Percentiles rank a stretch among this genome's conserved stretches.
Evolutionary conservation across 2,329 filamentous ascomycete genomes (phyloP).

Genomic region (Fusarium napiforme): DNA sequence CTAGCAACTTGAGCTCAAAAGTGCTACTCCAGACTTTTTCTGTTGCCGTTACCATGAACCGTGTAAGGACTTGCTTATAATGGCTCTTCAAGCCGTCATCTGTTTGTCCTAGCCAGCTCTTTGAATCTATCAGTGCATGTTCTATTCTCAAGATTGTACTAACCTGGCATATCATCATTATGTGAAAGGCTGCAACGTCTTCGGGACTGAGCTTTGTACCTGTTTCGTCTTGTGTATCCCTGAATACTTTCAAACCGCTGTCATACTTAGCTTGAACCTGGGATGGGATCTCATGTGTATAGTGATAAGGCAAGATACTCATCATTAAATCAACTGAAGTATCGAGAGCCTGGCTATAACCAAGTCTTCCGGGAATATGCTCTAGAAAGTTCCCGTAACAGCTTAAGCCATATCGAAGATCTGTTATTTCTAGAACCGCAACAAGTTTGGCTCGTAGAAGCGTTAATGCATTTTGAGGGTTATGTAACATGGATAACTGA

Average conservation of each 20-base stretch:
- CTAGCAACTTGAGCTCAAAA: too few relatives aligned
- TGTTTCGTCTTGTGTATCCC: slow-evolving; percentile 33
- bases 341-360: slow-evolving; percentile 56
- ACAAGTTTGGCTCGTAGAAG: slow-evolving; percentile 37
- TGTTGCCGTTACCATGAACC: too few relatives aligned
- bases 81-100: slow-evolving; percentile 6
- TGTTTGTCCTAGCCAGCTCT: slow-evolving; percentile 45
- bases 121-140: neutral
- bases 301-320: slow-evolving; percentile 35
- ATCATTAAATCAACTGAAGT: slow-evolving; percentile 46
- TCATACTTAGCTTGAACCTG: slow-evolving; percentile 43
- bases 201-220: slow-evolving; percentile 37
- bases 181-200: slow-evolving; percentile 49
- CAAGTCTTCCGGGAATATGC: slow-evolving; percentile 56
- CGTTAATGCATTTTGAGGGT: slow-evolving; percentile 19
- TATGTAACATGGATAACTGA: neutral
- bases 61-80: neutral
- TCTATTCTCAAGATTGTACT: neutral
- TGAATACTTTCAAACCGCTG: slow-evolving; percentile 42
- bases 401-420: slow-evolving; percentile 57
- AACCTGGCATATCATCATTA: slow-evolving; percentile 50
- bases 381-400: slow-evolving; percentile 58
- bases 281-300: slow-evolving; percentile 21
- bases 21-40: neutral
- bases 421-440: slow-evolving; percentile 49